These are phyloP conservation scores for Pyrenochaeta sp. DNA, from an alignment of 2,329 filamentous ascomycete species.

Conservation along the genomic window DNA sequence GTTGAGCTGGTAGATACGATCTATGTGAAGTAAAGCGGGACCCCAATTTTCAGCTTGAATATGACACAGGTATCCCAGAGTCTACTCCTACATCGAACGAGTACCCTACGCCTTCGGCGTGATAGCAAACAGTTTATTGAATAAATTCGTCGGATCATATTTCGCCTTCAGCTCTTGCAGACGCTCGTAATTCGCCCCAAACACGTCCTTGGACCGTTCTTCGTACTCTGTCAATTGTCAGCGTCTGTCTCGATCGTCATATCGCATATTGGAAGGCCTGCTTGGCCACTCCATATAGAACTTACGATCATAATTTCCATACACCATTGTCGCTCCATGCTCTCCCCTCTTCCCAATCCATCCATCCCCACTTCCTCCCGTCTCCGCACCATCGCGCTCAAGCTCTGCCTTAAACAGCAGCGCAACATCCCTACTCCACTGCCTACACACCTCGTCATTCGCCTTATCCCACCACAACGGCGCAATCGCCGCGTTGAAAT, in stretches of 20 bases:
- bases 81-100: not conserved
- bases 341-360: conserved; percentile 14
- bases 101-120: not conserved
- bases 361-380: conserved; percentile 4
- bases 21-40: no score
- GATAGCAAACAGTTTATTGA: conserved; percentile 14
- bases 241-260: not conserved
- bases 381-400: conserved; percentile 8
- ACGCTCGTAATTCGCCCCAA: conserved; percentile 11
- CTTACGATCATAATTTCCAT: conserved; percentile 17
- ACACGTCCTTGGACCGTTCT: conserved; percentile 14
- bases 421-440: conserved; percentile 15
- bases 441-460: conserved; percentile 9
- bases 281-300: not conserved
- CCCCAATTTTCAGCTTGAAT: not conserved
- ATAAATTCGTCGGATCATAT: conserved; percentile 10
- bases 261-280: not conserved
- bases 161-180: conserved; percentile 16
- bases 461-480: conserved; percentile 9
- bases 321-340: conserved; percentile 14
- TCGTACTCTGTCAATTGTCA: conserved; percentile 10
- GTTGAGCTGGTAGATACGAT: no score
- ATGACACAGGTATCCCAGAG: not conserved
- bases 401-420: conserved; percentile 10
- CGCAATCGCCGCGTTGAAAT: conserved; percentile 10